Conservation (phyloP, 2,329 filamentous ascomycete genomes). For the Monosporascus sp. region DNA sequence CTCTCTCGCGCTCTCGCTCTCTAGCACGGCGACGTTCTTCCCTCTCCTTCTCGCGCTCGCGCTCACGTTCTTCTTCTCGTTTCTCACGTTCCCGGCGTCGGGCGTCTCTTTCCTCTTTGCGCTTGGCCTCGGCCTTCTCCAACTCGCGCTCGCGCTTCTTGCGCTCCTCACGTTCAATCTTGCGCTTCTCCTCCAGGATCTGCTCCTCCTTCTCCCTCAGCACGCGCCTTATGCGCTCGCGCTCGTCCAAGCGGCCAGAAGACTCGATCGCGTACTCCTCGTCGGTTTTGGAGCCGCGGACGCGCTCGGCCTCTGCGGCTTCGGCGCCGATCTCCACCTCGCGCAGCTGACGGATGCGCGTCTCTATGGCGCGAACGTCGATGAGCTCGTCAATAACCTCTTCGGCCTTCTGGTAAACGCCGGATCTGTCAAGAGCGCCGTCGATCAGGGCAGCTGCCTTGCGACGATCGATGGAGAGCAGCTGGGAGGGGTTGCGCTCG, state of each 20-base stretch:
- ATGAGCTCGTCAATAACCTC: conserved; percentile 63
- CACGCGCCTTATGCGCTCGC: conserved; percentile 57
- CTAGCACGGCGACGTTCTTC: conserved; percentile 44
- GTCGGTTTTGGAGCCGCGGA: conserved; percentile 65
- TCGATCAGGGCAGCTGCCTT: conserved; percentile 73
- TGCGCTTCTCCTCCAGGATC: conserved; percentile 56
- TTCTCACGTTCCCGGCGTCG: conserved; percentile 37
- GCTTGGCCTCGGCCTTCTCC: conserved; percentile 44
- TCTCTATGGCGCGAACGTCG: conserved; percentile 61
- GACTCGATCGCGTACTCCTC: conserved; percentile 67
- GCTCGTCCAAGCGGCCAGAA: conserved; percentile 51
- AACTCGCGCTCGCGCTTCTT: conserved; percentile 43
- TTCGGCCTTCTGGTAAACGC: conserved; percentile 68
- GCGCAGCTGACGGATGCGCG: conserved; percentile 63
- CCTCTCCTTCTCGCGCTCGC: conserved; percentile 46
- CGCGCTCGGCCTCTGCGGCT: conserved; percentile 58
- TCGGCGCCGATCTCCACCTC: conserved; percentile 64
- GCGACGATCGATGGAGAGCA: conserved; percentile 66
- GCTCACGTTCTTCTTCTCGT: conserved; percentile 28
- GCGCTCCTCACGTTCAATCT: conserved; percentile 52
- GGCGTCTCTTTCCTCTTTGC: conserved; percentile 45
- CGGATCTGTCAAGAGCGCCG: conserved; percentile 69
- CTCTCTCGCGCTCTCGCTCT: conserved; percentile 31
- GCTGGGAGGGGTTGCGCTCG: conserved; percentile 64
- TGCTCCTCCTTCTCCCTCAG: conserved; percentile 53